Evolutionary conservation across 345 rosid species (phyloP), one percentile per base, ranked within the genome.

Genomic region (Linum tenue): DNA sequence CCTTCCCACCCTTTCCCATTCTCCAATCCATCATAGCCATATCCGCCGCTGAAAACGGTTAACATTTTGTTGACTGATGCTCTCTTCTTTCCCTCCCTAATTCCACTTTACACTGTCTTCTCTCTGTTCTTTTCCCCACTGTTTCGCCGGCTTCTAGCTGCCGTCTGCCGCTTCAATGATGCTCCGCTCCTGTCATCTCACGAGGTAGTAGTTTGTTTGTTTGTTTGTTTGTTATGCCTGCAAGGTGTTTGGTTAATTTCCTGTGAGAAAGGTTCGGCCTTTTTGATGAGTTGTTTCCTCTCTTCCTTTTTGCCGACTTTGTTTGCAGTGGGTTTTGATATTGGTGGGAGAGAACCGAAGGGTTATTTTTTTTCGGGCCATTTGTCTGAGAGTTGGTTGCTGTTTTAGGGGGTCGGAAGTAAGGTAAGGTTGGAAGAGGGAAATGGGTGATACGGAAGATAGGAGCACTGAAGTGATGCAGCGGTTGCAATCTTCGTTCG

Each of bases 361-460:
- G 39, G 50, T n/a, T 42, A 56, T 44, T 17, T 71, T 72, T 69
- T 67, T 41, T 22, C 62, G 63, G 37, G 59, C 60, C 56, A 69
- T 66, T 71, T 42, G 15, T 57, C 50, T 37, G 44, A 22, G 11
- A n/a, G 10, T 62, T 55, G 37, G 37, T 35, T 22, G 31, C 31
- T 22, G 31, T 22, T 22, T 22, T 22, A 22, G 31, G 31, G 31
- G 31, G 31, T 22, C 31, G 31, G 1, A 22, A 22, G 31, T 22
- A 22, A 1, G 31, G 31, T n/a, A 22, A 38, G 35, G 17, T 55
- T 55, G 37, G 38, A 39, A 31, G 37, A 22, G n/a, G 7, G 59
- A 51, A 48, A 92, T 86, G 95, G 95, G 87, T 67, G 97, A 89
- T 58, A 78, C 80, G 60, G 88, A 81, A 16, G 87, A 81, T 62